Percentiles rank a stretch among this genome's conserved stretches.
Evolutionary conservation across 2,329 filamentous ascomycete genomes (phyloP).

Genomic region (Colletotrichum sidae): DNA sequence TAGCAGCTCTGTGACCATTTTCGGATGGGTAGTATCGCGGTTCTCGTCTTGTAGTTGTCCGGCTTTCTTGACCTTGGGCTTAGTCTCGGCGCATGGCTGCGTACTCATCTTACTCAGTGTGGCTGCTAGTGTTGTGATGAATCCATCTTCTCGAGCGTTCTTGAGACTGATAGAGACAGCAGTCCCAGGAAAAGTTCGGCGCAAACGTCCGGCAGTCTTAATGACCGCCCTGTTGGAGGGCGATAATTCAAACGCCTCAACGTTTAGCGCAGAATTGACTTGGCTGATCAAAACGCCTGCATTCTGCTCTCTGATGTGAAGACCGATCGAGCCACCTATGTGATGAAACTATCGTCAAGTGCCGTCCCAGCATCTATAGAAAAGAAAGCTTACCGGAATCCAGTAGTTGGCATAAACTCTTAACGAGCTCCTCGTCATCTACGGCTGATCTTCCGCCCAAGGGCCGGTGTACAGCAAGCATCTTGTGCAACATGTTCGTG

Average conservation of each 20-base stretch:
- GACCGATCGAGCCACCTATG: slow-evolving; percentile 38
- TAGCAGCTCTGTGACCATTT: slow-evolving; percentile 63
- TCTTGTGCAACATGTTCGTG: background rate
- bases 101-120: slow-evolving; percentile 45
- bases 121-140: slow-evolving; percentile 40
- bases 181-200: slow-evolving; percentile 43
- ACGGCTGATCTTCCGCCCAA: background rate
- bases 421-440: background rate
- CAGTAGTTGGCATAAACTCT: background rate
- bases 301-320: slow-evolving; percentile 50
- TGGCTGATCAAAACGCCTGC: slow-evolving; percentile 47
- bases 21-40: slow-evolving; percentile 62
- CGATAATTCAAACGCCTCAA: slow-evolving; percentile 51
- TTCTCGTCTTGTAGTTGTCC: slow-evolving; percentile 49
- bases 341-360: background rate
- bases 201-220: slow-evolving; percentile 44
- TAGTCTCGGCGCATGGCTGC: slow-evolving; percentile 40
- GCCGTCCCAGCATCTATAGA: no score
- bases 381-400: background rate
- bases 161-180: slow-evolving; percentile 38
- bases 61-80: slow-evolving; percentile 50
- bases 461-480: background rate
- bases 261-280: slow-evolving; percentile 32
- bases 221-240: slow-evolving; percentile 43
- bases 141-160: slow-evolving; percentile 30